Base-by-base conservation (phyloP, 225 moss, liverwort and hornwort genomes). In the Thuidium tamariscinum region DNA sequence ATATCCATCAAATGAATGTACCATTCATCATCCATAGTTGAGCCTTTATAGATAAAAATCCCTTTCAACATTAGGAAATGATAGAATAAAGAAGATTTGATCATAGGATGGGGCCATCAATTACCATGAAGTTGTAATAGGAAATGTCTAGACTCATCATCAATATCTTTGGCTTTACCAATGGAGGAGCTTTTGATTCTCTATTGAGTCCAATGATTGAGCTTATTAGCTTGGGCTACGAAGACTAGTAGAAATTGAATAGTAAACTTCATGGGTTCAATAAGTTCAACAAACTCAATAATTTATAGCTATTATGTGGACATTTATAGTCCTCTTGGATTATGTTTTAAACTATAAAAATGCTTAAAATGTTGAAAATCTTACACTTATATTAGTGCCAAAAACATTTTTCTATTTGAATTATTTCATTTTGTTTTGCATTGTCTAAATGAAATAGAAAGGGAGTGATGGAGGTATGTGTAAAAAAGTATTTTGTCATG, bases 221-320 rank as follows among this genome's bases (percentile, higher is more conserved):
- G 7, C n/a, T n/a, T n/a, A n/a, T n/a, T n/a, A n/a, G n/a, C 62
- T 62, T 62, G 15, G 62, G 12, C 30, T 62, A 30, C 29, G 0
- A 6, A 30, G 7, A 46, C 5, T 0, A 4, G 1, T 18, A 46
- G 10, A 72, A 46, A 46, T 29, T 11, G 2, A 29, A 46, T 1
- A 1, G 0, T 72, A 10, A 11, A 18, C 11, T 2, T 46, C 0
- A 1, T 17, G 2, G 0, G 0, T 11, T 18, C 4, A 46, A 10
- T 11, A 46, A 6, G 1, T 72, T 46, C 6, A 46, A 30, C 2
- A 30, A 46, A 46, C 1, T 73, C 4, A 48, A 48, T 73, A 18
- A 7, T 48, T 32, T 48, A 0, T 46, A 0, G 9, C 6, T 73
- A 11, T 11, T 48, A 2, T 19, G 19, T 12, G 0, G 20, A 20